Evolutionary conservation across 2,329 filamentous ascomycete species (phyloP).

Genomic region (Ophiostoma sp.): DNA sequence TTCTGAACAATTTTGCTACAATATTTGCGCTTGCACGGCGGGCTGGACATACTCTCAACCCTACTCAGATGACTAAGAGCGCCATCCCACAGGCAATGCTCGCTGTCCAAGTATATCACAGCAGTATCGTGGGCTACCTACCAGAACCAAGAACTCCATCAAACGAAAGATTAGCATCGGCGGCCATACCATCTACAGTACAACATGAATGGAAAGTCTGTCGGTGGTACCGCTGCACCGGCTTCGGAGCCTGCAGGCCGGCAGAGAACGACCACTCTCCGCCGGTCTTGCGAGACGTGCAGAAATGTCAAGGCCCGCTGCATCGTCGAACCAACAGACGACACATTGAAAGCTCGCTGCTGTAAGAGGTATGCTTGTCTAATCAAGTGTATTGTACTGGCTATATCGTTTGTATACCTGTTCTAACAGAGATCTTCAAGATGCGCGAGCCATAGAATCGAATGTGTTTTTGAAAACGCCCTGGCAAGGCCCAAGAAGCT

Average conservation of each 20-base stretch:
- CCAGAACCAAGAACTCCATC: neutral
- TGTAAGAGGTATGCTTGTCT: conserved; percentile 24
- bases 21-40: no score
- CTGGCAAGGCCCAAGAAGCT: conserved; percentile 28
- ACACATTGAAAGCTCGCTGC: conserved; percentile 8
- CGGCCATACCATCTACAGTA: no score
- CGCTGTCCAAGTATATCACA: neutral
- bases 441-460: conserved; percentile 24
- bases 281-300: conserved; percentile 29
- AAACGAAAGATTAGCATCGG: neutral
- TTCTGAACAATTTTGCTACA: no score
- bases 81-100: neutral
- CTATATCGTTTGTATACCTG: neutral
- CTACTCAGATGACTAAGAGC: neutral
- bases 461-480: conserved; percentile 29
- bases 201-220: neutral
- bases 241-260: conserved; percentile 12
- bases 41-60: no score
- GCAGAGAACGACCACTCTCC: conserved; percentile 26
- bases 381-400: neutral
- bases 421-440: neutral
- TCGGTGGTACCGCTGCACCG: neutral
- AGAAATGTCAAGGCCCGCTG: conserved; percentile 28
- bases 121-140: neutral
- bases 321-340: conserved; percentile 20